Evolutionary conservation across 495 filamentous ascomycete genomes (phyloP), one percentile per base, ranked within the genome.

Genomic region (Cryomyces antarcticus): DNA sequence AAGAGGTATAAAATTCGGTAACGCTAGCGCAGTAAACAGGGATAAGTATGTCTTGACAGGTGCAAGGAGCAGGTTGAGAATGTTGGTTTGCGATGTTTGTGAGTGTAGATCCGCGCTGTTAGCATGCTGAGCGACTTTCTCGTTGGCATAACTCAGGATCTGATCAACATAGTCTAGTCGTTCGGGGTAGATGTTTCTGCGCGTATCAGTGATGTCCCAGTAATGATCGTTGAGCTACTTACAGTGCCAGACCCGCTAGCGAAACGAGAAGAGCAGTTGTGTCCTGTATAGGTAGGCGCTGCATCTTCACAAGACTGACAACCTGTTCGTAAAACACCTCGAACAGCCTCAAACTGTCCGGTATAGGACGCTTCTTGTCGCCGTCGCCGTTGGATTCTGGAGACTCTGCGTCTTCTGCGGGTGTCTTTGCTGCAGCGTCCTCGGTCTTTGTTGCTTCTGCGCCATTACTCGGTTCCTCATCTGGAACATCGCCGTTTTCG

Each of bases 301-400:
- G 86, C 12, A 79, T 78, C 59, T 82, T 83, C 48, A 96, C 86
- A 37, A 97, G 68, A 52, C 84, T 85, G 48, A 86, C 78, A 41
- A 96, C 92, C 55, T 97, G 89, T 38, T 92, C 82, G 55, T 94
- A 93, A 63, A 97, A 97, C 37, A 96, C 86, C 61, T 94, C 86
- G 61, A 95, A 97, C 7, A 97, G 72, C 59, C 80, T 88, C 41
- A 93, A 73, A 57, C 86, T 77, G 38, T 79, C 71, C 3, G 88
- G 83, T 51, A 89, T 80, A 13, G 70, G 77, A 48, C 75, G 61
- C 28, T 73, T 73, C 50, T 79, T 77, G 44, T 70, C 71, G 4
- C 54, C 40, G 29, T 50, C 50, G 43, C 60, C 52, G 17, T 66
- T 42, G 11, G 41, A 37, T 34, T 59, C 41, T 57, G 55, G 0